phyloP scores from a whole-genome alignment of 371 early-diverging fungal genomes.

The Apophysomyces trapeziformis region DNA sequence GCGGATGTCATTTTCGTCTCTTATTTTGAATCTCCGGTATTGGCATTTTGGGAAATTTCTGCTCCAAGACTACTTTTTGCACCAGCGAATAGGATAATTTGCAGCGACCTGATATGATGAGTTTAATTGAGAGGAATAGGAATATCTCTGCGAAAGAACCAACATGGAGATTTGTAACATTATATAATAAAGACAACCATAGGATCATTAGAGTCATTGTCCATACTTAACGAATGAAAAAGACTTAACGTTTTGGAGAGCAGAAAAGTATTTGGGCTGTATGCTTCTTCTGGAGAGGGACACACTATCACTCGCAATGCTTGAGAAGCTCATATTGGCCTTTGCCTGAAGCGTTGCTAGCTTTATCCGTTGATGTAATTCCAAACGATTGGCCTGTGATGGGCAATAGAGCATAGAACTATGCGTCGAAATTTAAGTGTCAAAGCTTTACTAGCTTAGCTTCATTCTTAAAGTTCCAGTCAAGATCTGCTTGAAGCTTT shows the following conservation, averaged over 20 bases:
- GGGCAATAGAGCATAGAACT: not conserved
- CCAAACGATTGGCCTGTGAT: not conserved
- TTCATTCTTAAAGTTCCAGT: not conserved
- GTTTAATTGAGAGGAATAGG: not conserved
- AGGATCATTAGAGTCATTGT: constrained; percentile 5
- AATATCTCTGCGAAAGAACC: not conserved
- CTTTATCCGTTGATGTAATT: not conserved
- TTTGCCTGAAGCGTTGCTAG: not conserved
- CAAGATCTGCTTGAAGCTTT: not conserved
- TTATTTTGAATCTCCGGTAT: too few relatives aligned
- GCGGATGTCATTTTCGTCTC: not conserved
- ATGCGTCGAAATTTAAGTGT: not conserved
- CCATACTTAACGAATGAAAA: not conserved
- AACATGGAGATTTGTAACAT: not conserved
- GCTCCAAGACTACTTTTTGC: too few relatives aligned
- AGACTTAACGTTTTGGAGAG: not conserved
- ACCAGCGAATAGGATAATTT: not conserved
- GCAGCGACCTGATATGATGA: not conserved
- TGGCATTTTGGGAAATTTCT: too few relatives aligned
- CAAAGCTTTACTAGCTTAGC: not conserved
- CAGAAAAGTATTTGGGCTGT: not conserved
- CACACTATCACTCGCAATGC: not conserved
- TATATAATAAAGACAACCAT: not conserved
- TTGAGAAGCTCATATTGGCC: not conserved
- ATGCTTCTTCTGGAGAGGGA: not conserved